A percentile compares a stretch with the other conserved stretches of the same genome.
Evolutionary conservation across 345 rosid species (phyloP).

Genomic region (Punica granatum): DNA sequence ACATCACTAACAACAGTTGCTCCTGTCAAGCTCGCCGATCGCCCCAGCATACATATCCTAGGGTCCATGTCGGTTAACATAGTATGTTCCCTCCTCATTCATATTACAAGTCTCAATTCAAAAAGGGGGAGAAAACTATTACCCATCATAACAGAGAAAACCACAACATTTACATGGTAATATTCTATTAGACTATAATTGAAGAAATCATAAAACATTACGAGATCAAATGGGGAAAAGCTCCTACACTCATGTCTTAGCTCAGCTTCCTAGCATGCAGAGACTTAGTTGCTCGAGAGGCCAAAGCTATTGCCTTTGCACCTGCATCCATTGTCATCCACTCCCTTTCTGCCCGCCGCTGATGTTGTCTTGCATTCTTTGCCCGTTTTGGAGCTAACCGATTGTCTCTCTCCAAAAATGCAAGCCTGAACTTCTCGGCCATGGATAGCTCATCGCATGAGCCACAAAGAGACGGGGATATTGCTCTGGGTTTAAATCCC

Average conservation of each 20-base stretch:
- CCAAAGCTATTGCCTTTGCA: conserved; percentile 60
- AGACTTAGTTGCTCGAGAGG: conserved; percentile 49
- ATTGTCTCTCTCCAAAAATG: conserved; percentile 68
- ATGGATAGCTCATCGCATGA: conserved; percentile 34
- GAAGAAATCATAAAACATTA: no score
- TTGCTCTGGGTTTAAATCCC: conserved; percentile 24
- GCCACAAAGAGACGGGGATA: conserved; percentile 17
- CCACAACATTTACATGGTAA: no score
- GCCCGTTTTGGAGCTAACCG: conserved; percentile 90
- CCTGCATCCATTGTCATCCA: conserved; percentile 45
- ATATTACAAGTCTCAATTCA: no score
- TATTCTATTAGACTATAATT: no score
- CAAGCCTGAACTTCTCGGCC: conserved; percentile 86
- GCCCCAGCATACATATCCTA: no score
- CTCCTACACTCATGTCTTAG: neutral
- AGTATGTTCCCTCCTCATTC: no score
- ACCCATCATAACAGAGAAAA: no score
- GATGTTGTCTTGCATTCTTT: conserved; percentile 77
- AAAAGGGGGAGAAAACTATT: no score
- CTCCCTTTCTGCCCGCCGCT: conserved; percentile 75
- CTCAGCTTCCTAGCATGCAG: conserved; percentile 23
- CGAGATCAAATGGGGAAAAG: no score
- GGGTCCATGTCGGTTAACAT: no score
- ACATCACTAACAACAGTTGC: no score
- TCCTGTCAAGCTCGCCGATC: no score